Conservation (phyloP, 495 filamentous ascomycete genomes). For the Aspergillus leporis region DNA sequence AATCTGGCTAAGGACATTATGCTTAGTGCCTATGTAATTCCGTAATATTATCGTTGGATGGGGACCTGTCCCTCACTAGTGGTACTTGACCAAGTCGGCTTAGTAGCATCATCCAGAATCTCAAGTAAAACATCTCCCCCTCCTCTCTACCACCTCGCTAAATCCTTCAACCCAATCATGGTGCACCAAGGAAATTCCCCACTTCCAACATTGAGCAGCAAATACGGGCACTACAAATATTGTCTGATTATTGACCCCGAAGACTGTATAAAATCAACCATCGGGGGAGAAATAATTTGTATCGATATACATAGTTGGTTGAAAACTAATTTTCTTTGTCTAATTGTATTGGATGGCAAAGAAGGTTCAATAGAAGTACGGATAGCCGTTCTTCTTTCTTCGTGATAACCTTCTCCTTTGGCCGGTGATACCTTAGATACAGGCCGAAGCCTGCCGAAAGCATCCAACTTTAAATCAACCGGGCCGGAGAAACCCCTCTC, state of each 20-base stretch:
- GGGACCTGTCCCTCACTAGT: background rate
- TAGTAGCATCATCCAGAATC: background rate
- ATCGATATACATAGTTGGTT: too few relatives aligned
- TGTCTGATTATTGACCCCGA: too few relatives aligned
- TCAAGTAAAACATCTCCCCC: background rate
- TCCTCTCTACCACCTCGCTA: background rate
- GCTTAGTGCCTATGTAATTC: background rate
- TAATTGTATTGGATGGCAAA: too few relatives aligned
- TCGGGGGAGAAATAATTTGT: too few relatives aligned
- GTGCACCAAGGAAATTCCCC: background rate
- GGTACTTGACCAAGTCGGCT: background rate
- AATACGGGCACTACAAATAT: background rate
- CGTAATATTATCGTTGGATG: constrained; percentile 19
- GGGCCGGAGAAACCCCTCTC: constrained; percentile 1
- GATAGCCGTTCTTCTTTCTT: background rate
- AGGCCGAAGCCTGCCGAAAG: constrained; percentile 1
- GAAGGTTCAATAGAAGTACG: too few relatives aligned
- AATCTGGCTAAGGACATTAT: background rate
- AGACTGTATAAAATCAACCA: too few relatives aligned
- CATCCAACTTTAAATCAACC: background rate
- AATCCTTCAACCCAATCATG: constrained; percentile 5
- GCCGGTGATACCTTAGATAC: background rate
- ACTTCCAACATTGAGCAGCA: background rate
- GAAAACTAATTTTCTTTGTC: too few relatives aligned
- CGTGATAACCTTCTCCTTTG: background rate